A percentile compares a stretch with the other conserved stretches of the same genome.
Conservation (phyloP, 371 early-diverging fungal genomes). For the Fennellomyces sp. region DNA sequence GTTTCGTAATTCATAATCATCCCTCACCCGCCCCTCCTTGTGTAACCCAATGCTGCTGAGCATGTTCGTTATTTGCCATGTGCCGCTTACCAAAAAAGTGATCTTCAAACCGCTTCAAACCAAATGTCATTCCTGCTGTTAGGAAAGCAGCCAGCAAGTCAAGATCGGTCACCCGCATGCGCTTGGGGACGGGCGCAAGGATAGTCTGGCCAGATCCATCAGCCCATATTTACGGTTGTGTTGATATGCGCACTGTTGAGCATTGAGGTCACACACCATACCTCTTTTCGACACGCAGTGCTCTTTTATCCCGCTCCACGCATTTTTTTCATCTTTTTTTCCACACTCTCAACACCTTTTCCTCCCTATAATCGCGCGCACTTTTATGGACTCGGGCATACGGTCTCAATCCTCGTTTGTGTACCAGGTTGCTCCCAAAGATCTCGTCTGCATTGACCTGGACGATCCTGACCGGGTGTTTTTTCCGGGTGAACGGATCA, state of each 20-base stretch:
- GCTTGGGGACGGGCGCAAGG: too few species aligned
- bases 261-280: too few species aligned
- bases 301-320: neutral
- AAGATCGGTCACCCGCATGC: too few species aligned
- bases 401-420: slow-evolving; percentile 15
- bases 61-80: neutral
- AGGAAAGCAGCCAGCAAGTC: too few species aligned
- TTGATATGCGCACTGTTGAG: too few species aligned
- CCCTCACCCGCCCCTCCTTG: neutral
- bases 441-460: slow-evolving; percentile 16
- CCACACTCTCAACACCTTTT: neutral
- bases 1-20: too few species aligned
- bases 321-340: neutral
- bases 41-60: neutral
- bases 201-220: too few species aligned
- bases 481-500: slow-evolving; percentile 22
- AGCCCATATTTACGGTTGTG: too few species aligned
- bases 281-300: too few species aligned
- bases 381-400: slow-evolving; percentile 7
- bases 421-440: slow-evolving; percentile 8
- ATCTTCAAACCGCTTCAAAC: neutral
- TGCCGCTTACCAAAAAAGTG: neutral
- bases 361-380: too few species aligned
- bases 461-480: slow-evolving; percentile 15
- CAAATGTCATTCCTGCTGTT: too few species aligned